Base-by-base conservation (phyloP, 768 basidiomycete genomes). In the Suillus sp. region DNA sequence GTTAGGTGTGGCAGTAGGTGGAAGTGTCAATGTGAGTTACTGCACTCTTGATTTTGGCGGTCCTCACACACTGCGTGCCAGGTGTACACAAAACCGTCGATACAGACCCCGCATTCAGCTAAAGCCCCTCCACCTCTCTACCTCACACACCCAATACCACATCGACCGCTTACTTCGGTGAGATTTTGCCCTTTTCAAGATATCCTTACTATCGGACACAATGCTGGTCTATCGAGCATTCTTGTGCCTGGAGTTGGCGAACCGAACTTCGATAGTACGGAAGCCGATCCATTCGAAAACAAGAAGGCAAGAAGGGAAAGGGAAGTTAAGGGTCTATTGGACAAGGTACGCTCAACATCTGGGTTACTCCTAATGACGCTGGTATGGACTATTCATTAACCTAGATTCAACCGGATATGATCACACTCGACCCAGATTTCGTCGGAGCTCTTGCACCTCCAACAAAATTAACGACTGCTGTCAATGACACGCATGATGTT, bases 241-340 rank as follows among this genome's bases (percentile, higher is more conserved):
- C 81, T 99, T 61, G 89, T 99, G 0, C 97, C 97, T 0, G 96
- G 96, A 32, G 79, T 89, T 10, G 97, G 96, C 38, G 96, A 99
- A 75, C 87, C 96, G 53, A 95, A 97, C 80, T 96, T 95, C 73
- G 97, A 99, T 71, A 92, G 90, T 63, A 75, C 83, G 16, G 97
- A 99, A 75, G 93, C 94, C 0, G 96, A 99, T 84, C 95, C 96
- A 3, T 98, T 91, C 78, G 96, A 99, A 76, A 85, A 89, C 70
- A 87, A 84, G 74, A 88, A 86, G 65, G 82, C 91, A 25, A 78
- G 95, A 62, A 82, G 92, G 61, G 97, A 99, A 78, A 83, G 92
- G 62, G 97, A 99, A 75, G 94, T 99, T 70, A 89, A 92, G 73
- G 84, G 82, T 50, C 84, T 99, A 14, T 78, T 99, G 64, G 96